These are phyloP conservation scores for Penicillium malachiteum DNA, from an alignment of 495 filamentous ascomycete species.

Conservation along the genomic window DNA sequence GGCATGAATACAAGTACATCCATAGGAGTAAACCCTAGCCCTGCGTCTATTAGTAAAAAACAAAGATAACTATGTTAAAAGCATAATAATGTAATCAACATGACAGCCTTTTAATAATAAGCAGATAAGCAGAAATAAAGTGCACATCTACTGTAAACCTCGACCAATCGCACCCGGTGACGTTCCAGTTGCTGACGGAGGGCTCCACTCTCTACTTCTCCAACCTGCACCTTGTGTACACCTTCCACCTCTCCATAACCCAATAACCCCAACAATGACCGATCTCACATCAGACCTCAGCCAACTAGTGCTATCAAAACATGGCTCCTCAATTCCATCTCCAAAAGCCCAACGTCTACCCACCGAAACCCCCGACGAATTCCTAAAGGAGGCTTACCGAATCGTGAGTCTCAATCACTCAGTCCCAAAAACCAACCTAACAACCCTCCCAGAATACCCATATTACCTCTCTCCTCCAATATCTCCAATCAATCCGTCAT, in stretches of 20 bases:
- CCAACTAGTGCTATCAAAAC: constrained; percentile 58
- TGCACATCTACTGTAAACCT: neutral
- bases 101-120: too few species aligned
- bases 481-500: constrained; percentile 80
- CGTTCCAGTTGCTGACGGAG: constrained; percentile 8
- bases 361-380: constrained; percentile 69
- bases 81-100: too few species aligned
- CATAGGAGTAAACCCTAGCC: too few species aligned
- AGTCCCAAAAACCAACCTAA: constrained; percentile 8
- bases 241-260: constrained; percentile 3
- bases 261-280: constrained; percentile 48
- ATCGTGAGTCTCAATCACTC: constrained; percentile 61
- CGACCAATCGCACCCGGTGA: constrained; percentile 12
- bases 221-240: neutral
- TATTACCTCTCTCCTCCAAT: constrained; percentile 69
- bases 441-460: constrained; percentile 68
- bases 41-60: neutral
- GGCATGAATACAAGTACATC: too few species aligned
- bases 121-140: neutral
- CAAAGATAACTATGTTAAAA: too few species aligned
- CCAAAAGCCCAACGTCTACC: constrained; percentile 21
- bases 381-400: constrained; percentile 91
- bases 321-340: constrained; percentile 6
- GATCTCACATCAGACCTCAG: constrained; percentile 69
- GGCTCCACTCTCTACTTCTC: constrained; percentile 10